These are phyloP conservation scores for Hemileia vastatrix DNA, from an alignment of 1,284 basidiomycete genomes.

Conservation along the genomic window DNA sequence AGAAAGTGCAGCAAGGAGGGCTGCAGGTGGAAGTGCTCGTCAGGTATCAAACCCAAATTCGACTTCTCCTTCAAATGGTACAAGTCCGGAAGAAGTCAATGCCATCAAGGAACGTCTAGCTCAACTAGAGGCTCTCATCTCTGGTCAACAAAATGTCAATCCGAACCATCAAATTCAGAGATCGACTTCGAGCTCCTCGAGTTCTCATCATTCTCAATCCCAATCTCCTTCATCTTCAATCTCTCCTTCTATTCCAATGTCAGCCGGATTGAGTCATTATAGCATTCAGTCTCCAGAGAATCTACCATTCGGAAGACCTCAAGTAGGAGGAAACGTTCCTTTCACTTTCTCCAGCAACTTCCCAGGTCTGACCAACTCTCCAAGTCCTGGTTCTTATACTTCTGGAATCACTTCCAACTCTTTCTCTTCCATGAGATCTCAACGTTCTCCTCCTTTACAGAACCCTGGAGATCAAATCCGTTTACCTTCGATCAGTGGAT, in stretches of 20 bases:
- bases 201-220: background rate
- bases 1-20: background rate
- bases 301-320: no score
- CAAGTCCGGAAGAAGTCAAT: conserved; percentile 30
- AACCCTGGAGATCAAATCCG: background rate
- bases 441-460: background rate
- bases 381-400: background rate
- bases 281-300: no score
- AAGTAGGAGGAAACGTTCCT: no score
- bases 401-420: background rate
- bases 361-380: background rate
- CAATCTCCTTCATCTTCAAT: no score
- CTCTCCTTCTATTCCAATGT: no score
- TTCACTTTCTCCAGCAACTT: background rate
- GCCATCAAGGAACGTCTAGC: conserved; percentile 41
- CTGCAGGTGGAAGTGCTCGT: background rate
- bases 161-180: conserved; percentile 25
- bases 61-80: conserved; percentile 24
- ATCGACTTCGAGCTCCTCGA: conserved; percentile 24
- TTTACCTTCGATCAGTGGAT: background rate
- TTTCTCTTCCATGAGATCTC: background rate
- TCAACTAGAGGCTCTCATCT: conserved; percentile 32
- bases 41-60: conserved; percentile 28
- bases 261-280: no score
- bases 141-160: conserved; percentile 2